These are phyloP conservation scores for Darksidea phi DNA, from an alignment of 495 filamentous ascomycete genomes.

Conservation along the genomic window DNA sequence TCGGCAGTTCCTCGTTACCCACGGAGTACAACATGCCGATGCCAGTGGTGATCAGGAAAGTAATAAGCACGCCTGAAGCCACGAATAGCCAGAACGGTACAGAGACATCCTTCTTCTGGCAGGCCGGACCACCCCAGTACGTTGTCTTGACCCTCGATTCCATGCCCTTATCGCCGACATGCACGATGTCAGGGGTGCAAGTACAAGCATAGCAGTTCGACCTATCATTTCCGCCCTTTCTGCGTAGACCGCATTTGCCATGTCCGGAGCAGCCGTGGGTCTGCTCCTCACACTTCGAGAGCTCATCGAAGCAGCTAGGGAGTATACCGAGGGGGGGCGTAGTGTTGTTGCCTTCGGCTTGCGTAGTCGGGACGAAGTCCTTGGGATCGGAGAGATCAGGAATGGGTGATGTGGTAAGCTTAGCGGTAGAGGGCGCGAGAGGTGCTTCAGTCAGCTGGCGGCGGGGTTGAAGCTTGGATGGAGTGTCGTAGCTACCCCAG, in stretches of 20 bases:
- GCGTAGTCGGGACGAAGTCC: slow-evolving; percentile 5
- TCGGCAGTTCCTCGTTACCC: slow-evolving; percentile 54
- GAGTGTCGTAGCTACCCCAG: slow-evolving; percentile 35
- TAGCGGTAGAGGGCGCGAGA: slow-evolving; percentile 25
- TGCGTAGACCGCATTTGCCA: slow-evolving; percentile 21
- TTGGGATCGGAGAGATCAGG: slow-evolving; percentile 4
- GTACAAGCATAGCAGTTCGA: slow-evolving; percentile 69
- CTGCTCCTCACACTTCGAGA: slow-evolving; percentile 8
- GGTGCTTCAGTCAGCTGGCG: slow-evolving; percentile 33
- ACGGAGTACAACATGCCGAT: slow-evolving; percentile 76
- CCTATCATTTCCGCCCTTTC: slow-evolving; percentile 16
- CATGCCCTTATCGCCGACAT: slow-evolving; percentile 43
- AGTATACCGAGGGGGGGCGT: slow-evolving; percentile 33
- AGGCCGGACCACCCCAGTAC: slow-evolving; percentile 79
- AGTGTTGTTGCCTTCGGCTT: not conserved
- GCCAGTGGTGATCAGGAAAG: slow-evolving; percentile 60
- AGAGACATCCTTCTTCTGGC: slow-evolving; percentile 89
- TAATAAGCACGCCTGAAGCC: slow-evolving; percentile 63
- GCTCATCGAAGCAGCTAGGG: slow-evolving; percentile 27
- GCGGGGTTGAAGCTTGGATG: slow-evolving; percentile 16
- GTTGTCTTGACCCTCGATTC: slow-evolving; percentile 54
- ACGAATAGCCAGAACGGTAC: slow-evolving; percentile 81
- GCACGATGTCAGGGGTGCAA: slow-evolving; percentile 57
- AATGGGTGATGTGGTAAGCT: slow-evolving; percentile 5
- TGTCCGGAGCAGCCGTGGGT: slow-evolving; percentile 34